phyloP scores from a whole-genome alignment of 2,329 filamentous ascomycete species.

The Aspergillus amoenus region DNA sequence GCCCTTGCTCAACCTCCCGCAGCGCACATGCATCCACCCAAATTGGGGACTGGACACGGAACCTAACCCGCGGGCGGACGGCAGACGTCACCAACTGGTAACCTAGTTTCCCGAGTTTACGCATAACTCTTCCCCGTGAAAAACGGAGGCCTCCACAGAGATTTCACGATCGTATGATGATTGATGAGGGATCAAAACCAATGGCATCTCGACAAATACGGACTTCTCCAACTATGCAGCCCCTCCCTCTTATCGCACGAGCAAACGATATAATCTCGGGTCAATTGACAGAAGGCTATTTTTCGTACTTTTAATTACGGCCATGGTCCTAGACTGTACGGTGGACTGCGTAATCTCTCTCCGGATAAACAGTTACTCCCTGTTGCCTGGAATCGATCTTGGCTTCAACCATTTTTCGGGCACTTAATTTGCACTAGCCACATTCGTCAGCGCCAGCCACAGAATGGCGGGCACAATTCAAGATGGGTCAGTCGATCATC shows the following conservation, averaged over 20 bases:
- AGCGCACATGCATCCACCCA: background rate
- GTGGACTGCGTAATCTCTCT: background rate
- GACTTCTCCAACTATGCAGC: background rate
- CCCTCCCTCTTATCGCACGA: background rate
- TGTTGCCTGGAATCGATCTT: background rate
- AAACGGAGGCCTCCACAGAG: background rate
- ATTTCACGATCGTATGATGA: conserved; percentile 5
- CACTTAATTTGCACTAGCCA: conserved; percentile 8
- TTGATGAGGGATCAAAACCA: background rate
- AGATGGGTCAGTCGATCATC: conserved; percentile 5
- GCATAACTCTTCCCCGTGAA: background rate
- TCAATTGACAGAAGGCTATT: background rate
- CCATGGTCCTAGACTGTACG: background rate
- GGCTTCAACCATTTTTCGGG: background rate
- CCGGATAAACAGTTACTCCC: background rate
- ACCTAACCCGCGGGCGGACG: too few species aligned
- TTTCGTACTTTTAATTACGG: background rate
- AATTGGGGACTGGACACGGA: background rate
- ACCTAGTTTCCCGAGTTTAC: background rate
- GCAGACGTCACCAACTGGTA: background rate
- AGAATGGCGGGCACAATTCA: conserved; percentile 5
- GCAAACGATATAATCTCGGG: background rate
- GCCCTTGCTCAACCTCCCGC: too few species aligned
- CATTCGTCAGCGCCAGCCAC: conserved; percentile 10
- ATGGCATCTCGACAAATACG: background rate